Evolutionary conservation across 202 grass and related monocot species (phyloP), one percentile per base, ranked within the genome.

Genomic region (Setaria viridis): DNA sequence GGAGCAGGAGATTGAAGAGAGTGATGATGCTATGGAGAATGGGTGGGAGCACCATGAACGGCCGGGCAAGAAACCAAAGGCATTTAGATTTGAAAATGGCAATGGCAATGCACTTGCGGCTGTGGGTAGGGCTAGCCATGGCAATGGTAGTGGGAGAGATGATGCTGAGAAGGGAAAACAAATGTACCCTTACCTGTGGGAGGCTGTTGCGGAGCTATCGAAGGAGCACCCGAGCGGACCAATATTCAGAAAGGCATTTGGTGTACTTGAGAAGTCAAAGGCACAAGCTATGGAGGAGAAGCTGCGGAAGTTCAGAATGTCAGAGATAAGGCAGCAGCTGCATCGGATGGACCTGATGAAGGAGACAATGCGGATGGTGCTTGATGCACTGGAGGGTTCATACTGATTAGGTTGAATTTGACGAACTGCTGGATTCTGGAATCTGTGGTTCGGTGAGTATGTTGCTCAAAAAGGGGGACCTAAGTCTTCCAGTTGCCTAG

Each of bases 251-350:
- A 87, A 69, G 80, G 84, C 90, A 2, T 75, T 92, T 72, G 75
- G 41, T 73, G 65, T 89, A n/a, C 69, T 92, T 62, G 87, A 84
- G 33, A 60, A 73, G 25, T 78, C 74, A 57, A 89, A 88, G 76
- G 87, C 90, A 65, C 66, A 32, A 2, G 50, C n/a, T 0, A 76
- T 92, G 80, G 90, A 89, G 63, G 87, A 89, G 55, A 92, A 89
- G 87, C 60, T 92, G 4, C 58, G 79, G 49, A 92, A 76, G 63
- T 80, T 89, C 25, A 86, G 62, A 68, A 42, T 71, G 11, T 80
- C 62, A 58, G 74, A 89, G 80, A 84, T 86, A 17, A 89, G 79
- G 84, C 86, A 86, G 47, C 90, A 92, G 67, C 33, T 92, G 84
- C 84, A 13, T 29, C 64, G 87, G 48, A 89, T 87, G 76, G 87